Percentiles rank a stretch among this genome's conserved stretches.
phyloP scores from a whole-genome alignment of 78 protist genomes.

The Tieghemostelium lacteum region DNA sequence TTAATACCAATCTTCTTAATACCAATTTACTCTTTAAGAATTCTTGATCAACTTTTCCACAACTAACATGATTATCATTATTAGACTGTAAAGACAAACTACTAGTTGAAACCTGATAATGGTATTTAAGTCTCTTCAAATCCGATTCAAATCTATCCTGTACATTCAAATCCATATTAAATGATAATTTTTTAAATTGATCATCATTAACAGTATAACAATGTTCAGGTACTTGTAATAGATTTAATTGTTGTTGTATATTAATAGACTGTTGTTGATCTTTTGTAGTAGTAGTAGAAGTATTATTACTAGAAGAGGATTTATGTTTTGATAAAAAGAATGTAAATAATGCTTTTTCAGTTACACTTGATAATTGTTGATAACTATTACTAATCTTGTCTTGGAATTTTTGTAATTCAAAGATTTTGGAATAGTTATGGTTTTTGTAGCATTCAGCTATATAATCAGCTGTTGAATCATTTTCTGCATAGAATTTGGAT shows the following conservation, averaged over 20 bases:
- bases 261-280: neutral
- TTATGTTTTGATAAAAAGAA: slow-evolving; percentile 14
- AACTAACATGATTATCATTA: too few relatives aligned
- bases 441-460: slow-evolving; percentile 35
- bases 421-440: slow-evolving; percentile 21
- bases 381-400: slow-evolving; percentile 25
- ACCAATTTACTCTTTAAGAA: too few relatives aligned
- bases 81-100: too few relatives aligned
- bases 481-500: slow-evolving; percentile 45
- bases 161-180: slow-evolving; percentile 44
- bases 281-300: neutral
- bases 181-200: neutral
- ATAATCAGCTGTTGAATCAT: slow-evolving; percentile 47
- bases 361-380: slow-evolving; percentile 18
- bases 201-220: neutral
- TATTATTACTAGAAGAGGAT: neutral
- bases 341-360: slow-evolving; percentile 29
- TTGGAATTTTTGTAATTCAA: slow-evolving; percentile 56
- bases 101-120: too few relatives aligned
- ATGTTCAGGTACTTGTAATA: neutral
- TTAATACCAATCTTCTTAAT: too few relatives aligned
- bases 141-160: too few relatives aligned
- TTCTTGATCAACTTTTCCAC: too few relatives aligned
- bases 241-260: neutral
- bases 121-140: too few relatives aligned